Evolutionary conservation across 2,329 filamentous ascomycete species (phyloP).

Genomic region (Byssochlamys sp.): DNA sequence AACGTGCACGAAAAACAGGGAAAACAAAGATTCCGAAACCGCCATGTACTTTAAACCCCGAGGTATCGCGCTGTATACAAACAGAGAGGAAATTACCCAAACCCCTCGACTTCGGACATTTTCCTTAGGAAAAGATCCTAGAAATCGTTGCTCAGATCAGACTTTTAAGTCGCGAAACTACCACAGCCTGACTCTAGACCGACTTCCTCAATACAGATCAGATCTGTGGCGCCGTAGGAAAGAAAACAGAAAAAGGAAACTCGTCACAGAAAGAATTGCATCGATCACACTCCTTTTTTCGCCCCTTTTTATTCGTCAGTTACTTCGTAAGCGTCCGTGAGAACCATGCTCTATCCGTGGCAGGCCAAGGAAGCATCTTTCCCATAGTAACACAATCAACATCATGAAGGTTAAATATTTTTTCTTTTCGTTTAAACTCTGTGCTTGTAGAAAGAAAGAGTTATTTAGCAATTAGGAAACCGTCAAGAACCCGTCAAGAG

Average conservation of each 20-base stretch:
- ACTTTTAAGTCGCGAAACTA: not conserved
- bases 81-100: not conserved
- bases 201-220: not conserved
- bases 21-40: not conserved
- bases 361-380: not conserved
- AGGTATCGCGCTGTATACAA: slow-evolving; percentile 1
- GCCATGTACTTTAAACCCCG: not conserved
- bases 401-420: not conserved
- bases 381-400: not conserved
- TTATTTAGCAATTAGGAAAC: not conserved
- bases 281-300: not conserved
- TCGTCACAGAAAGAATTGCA: not conserved
- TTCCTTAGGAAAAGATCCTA: not conserved
- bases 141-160: not conserved
- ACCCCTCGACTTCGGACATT: not conserved
- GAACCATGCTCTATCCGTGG: not conserved
- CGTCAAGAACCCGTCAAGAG: not conserved
- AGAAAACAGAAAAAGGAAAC: not conserved
- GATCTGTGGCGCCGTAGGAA: not conserved
- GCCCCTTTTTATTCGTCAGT: not conserved
- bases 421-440: not conserved
- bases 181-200: not conserved
- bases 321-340: not conserved
- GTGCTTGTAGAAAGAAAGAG: not conserved
- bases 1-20: not conserved